Base-by-base conservation (phyloP, 2,329 filamentous ascomycete species). In the Myotisia sp. region DNA sequence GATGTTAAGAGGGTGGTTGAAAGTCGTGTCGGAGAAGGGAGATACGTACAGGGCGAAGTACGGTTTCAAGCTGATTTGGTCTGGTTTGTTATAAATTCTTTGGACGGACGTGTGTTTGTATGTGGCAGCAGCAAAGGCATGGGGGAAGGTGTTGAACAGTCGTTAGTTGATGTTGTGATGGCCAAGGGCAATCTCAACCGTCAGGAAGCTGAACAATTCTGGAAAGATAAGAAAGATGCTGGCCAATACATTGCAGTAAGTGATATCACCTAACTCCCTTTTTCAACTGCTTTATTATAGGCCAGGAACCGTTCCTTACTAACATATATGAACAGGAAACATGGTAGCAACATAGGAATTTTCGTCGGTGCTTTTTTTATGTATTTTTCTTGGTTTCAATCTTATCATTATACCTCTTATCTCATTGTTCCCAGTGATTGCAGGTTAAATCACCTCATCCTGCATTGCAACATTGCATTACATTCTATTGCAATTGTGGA, bases 21-120 rank as follows among this genome's bases (percentile, higher is more conserved):
- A 56, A 82, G 72, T 46, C 76, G 76, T 34, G 70, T 67, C 31
- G 81, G 80, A 29, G 79, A 85, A 46, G 82, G 83, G 42, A 78
- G 79, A 44, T 98, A 98, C 52, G 90, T 98, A 2, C 90, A 98
- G 54, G 90, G 98, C 50, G 90, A 95, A 58, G 87, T 98, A 6
- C 68, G 73, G 7, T 70, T 82, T 43, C 90, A 95, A 55, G 83
- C 86, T 2, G 90, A 95, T 52, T 70, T 95, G n/a, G 87, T 95
- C 10, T 98, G 90, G 90, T 92, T 84, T 56, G 85, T 95, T 43
- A 81, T 92, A 65, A 95, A 95, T 55, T 76, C 85, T 2, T 68
- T 95, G n/a, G 90, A 98, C 50, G 90, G 90, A 1, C 76, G 90
- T 34, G 76, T 95, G 34, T 98, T 98, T 54, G 90, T 98, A 38